Base-by-base conservation (phyloP, 768 basidiomycete genomes). In the Serendipita sp. region DNA sequence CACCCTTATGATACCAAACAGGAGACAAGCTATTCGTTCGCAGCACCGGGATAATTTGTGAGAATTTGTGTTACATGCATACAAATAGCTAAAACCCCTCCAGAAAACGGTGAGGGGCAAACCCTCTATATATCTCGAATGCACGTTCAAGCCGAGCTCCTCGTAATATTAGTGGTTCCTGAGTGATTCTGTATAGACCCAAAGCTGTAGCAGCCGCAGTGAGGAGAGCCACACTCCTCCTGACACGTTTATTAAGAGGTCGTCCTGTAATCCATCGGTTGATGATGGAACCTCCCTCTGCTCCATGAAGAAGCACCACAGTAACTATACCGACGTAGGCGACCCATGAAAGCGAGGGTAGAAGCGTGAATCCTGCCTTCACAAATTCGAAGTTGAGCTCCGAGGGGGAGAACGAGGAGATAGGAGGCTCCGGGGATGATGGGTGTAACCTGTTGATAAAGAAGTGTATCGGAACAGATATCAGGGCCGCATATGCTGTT, bases 351-450 rank as follows among this genome's bases (percentile, higher is more conserved):
- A 80, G 75, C 69, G 74, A 72, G 0, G 88, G 86, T 79, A 83
- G 89, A 17, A 63, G 72, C 16, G 76, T 75, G 42, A 91, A 71
- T 2, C 81, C 86, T 3, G 79, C 77, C 69, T 91, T 90, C 63
- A 92, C 87, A 70, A 84, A 91, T 65, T 90, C 86, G 69, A 80
- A 92, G 71, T 89, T 84, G 41, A 93, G 78, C 68, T 92, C 88
- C 0, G 84, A 76, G 0, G 90, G 89, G 16, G 84, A 81, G 24
- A 91, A 75, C 1, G 76, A 71, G 51, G 73, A 72, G 61, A 89
- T 82, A 22, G 82, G 83, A 1, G 75, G 68, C 5, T 62, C 62
- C 1, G 76, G 72, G 61, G 70, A 70, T 26, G 75, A 75, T 17
- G 84, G 89, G 62, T 75, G 69, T 30, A 80, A 61, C 4, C 90